Percentiles rank a stretch among this genome's conserved stretches.
phyloP scores from a whole-genome alignment of 192 early-diverging fungal genomes.

The Neocallimastix lanati region DNA sequence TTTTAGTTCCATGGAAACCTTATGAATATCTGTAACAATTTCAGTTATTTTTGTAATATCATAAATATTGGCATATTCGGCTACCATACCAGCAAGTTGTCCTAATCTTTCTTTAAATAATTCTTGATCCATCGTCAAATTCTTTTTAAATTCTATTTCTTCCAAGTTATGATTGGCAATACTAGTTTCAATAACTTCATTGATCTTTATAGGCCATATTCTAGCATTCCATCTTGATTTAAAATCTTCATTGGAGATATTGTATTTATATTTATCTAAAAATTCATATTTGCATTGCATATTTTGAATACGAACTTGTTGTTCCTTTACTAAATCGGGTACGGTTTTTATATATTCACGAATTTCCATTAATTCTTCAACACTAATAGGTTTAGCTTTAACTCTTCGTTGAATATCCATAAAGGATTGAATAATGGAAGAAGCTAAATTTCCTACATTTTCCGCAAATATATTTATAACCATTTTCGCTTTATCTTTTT shows the following conservation, averaged over 20 bases:
- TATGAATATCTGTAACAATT: slow-evolving; percentile 29
- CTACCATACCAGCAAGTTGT: slow-evolving; percentile 18
- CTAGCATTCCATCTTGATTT: slow-evolving; percentile 25
- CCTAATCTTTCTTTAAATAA: slow-evolving; percentile 38
- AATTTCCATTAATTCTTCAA: slow-evolving; percentile 39
- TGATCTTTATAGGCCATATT: slow-evolving; percentile 28
- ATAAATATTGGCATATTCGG: slow-evolving; percentile 28
- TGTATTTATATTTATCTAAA: slow-evolving; percentile 33
- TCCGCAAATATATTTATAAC: slow-evolving; percentile 25
- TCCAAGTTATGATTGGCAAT: slow-evolving; percentile 26
- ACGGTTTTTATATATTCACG: slow-evolving; percentile 34
- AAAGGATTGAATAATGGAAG: slow-evolving; percentile 21
- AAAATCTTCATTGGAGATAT: slow-evolving; percentile 39
- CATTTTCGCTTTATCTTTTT: slow-evolving; percentile 33
- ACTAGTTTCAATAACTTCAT: slow-evolving; percentile 23
- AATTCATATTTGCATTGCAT: slow-evolving; percentile 35
- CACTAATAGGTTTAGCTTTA: slow-evolving; percentile 32
- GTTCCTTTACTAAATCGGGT: slow-evolving; percentile 21
- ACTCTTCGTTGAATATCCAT: slow-evolving; percentile 16
- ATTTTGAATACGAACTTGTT: slow-evolving; percentile 18
- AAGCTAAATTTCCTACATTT: slow-evolving; percentile 16
- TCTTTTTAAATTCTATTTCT: slow-evolving; percentile 23
- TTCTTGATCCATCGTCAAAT: slow-evolving; percentile 36
- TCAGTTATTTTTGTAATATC: slow-evolving; percentile 23
- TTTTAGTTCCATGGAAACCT: slow-evolving; percentile 26